Base-by-base conservation (phyloP, 306 rosid genomes). In the Delonix regia region DNA sequence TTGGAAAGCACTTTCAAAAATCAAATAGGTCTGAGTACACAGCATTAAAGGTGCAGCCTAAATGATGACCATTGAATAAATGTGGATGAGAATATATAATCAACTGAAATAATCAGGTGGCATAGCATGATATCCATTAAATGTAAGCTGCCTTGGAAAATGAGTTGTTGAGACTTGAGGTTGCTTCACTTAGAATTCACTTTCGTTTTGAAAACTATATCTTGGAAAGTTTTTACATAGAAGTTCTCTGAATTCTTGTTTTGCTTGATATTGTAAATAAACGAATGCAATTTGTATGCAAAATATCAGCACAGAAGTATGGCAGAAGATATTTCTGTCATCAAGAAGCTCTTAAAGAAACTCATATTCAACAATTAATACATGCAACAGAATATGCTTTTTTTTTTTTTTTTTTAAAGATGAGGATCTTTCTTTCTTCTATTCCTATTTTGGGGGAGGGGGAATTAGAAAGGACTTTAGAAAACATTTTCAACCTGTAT, bases 141-240 rank as follows among this genome's bases (percentile, higher is more conserved):
- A 53, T 67, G 28, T 56, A 57, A 42, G 28, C 18, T 30, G 76
- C 71, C 77, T 21, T 59, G 15, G 38, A 78, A 56, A 70, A 45
- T 47, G 27, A 27, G 39, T 57, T 57, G 28, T 45, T 10, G 30
- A 18, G 76, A 56, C 12, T 33, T 15, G 21, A 60, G 71, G 24
- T 3, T 47, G 8, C 61, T 44, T 12, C 63, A 69, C 41, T 30
- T 15, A 44, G 21, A 56, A 69, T n/a, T 9, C 51, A 8, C 5
- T 39, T 67, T 68, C 1, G 30, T 10, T 68, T 25, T 18, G 57
- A 68, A 68, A 68, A 68, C 36, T 68, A 10, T 11, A 30, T 24
- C 36, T 24, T 42, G 34, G 18, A 42, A 55, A n/a, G 21, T 39
- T 77, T 52, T 67, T 39, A 57, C 81, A 65, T 39, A 8, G 53